phyloP scores from a whole-genome alignment of 305 asterid species.

The Andrographis paniculata region DNA sequence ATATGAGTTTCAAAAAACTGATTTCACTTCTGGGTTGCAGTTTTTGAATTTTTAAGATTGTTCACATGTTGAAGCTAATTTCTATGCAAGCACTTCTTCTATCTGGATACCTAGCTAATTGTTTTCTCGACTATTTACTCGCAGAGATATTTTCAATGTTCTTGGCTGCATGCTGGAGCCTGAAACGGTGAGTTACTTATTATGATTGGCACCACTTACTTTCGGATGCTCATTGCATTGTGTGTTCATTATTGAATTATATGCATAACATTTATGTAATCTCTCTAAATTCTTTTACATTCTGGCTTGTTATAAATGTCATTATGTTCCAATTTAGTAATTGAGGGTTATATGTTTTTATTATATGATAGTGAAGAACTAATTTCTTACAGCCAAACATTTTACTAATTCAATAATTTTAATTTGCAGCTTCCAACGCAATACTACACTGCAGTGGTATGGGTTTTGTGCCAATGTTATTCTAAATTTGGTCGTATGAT shows the following conservation, averaged over 20 bases:
- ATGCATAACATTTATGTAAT: too few relatives aligned
- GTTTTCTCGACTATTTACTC: slow-evolving; percentile 10
- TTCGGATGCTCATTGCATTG: too few relatives aligned
- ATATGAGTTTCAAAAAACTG: too few relatives aligned
- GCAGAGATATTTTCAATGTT: slow-evolving; percentile 61
- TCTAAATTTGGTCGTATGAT: slow-evolving; percentile 9
- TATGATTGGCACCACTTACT: neutral
- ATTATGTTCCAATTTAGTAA: too few relatives aligned
- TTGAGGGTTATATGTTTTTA: neutral
- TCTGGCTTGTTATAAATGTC: too few relatives aligned
- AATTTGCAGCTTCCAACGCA: slow-evolving; percentile 72
- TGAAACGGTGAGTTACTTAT: slow-evolving; percentile 48
- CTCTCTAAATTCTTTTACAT: too few relatives aligned
- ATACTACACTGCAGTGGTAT: slow-evolving; percentile 60
- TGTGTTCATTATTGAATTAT: too few relatives aligned
- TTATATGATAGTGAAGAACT: neutral
- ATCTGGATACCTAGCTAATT: neutral
- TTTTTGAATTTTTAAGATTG: too few relatives aligned
- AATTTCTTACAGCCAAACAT: slow-evolving; percentile 5
- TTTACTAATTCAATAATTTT: slow-evolving; percentile 14
- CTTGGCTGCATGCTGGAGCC: slow-evolving; percentile 70
- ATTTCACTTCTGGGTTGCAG: neutral
- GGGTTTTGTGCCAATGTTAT: slow-evolving; percentile 14
- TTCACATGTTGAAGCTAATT: neutral
- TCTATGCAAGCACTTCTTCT: neutral